phyloP scores from a whole-genome alignment of 83 land plant species.

The Picea abies region DNA sequence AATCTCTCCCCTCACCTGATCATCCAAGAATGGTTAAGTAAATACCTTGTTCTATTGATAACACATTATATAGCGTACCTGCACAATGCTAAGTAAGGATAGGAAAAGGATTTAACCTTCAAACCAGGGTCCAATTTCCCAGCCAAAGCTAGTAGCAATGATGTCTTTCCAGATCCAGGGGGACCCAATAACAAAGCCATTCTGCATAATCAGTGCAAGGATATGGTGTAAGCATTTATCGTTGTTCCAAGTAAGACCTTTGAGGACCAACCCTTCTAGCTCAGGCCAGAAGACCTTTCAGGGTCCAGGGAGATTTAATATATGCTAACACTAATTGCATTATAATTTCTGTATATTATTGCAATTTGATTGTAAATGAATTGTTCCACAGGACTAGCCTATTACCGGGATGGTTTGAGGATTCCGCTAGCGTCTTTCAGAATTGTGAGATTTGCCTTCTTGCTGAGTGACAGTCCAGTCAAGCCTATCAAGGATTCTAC shows the following conservation, averaged over 20 bases:
- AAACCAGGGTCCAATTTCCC: slow-evolving; percentile 63
- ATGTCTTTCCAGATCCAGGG: slow-evolving; percentile 76
- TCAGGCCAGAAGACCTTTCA: background rate
- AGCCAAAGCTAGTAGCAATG: slow-evolving; percentile 66
- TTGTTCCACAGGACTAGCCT: background rate
- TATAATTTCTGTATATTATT: background rate
- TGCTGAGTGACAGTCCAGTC: slow-evolving; percentile 31
- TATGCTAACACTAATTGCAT: too few relatives aligned
- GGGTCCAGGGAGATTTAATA: too few relatives aligned
- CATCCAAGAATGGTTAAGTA: background rate
- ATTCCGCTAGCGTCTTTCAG: slow-evolving; percentile 56
- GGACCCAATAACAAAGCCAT: slow-evolving; percentile 76
- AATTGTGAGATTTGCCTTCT: slow-evolving; percentile 47
- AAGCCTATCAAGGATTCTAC: slow-evolving; percentile 40
- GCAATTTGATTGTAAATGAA: background rate
- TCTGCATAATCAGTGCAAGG: slow-evolving; percentile 21
- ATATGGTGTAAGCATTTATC: background rate
- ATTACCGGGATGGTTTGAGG: slow-evolving; percentile 56
- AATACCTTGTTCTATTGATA: background rate
- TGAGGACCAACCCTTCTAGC: background rate
- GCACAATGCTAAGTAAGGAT: background rate
- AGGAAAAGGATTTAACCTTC: slow-evolving; percentile 36
- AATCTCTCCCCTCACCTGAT: slow-evolving; percentile 46
- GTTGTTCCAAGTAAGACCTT: too few relatives aligned
- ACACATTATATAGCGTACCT: background rate